Base-by-base conservation (phyloP, 1,284 basidiomycete species). In the Calocybe gambosa region DNA sequence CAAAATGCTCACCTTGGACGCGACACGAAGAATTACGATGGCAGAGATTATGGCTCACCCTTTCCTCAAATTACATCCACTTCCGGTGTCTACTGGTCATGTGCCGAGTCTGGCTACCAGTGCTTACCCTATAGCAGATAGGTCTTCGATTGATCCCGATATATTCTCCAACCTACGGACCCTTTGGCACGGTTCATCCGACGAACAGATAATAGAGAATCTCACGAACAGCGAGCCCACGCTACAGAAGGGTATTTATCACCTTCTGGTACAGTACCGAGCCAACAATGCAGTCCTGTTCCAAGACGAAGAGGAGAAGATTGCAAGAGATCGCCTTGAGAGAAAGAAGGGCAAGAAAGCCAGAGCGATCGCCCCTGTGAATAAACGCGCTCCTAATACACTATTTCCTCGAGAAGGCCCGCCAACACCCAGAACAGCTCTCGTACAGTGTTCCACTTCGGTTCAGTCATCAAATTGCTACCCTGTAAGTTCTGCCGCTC, bases 191-290 rank as follows among this genome's bases (percentile, higher is more conserved):
- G 85, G 78, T 5, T 78, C 78, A 2, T 66, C 80, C 1, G 87
- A 93, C 49, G 73, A 78, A 3, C 80, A 85, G 21, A 82, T 97
- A 43, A 71, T 83, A 45, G 70, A 76, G 39, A 83, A 78, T 43
- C 70, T 97, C 41, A 71, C 77, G 37, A 78, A 70, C 55, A 58
- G 69, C 38, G 78, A 82, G 49, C 80, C 82, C 50, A 93, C 87
- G 18, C 93, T 90, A 89, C 90, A 95, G 64, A 96, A 96, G 65
- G 88, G 88, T 0, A 87, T 95, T 42, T 97, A 96, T 65, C 85
- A 89, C 59, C 70, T 95, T 9, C 73, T 97, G 9, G 71, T 84
- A 47, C 82, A 82, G 54, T 95, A 94, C 66, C 80, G 91, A 34
- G 73, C 72, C 44, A 77, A 75, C 53, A 79, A 80, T 51, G 64